Base-by-base conservation (phyloP, 2,329 filamentous ascomycete species). In the Colletotrichum sansevieriae region DNA sequence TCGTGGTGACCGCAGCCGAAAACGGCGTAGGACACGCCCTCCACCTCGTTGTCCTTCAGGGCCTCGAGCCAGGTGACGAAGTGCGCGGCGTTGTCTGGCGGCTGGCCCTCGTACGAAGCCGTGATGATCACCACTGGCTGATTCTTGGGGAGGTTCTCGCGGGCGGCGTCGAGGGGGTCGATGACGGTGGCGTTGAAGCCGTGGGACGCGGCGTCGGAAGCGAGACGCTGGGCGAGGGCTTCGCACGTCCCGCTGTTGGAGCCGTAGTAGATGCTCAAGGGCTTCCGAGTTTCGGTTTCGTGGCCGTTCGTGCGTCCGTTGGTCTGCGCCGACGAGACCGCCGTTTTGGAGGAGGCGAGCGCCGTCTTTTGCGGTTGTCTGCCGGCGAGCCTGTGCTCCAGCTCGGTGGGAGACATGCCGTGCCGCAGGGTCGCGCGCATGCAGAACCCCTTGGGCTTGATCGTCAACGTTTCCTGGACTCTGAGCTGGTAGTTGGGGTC, bases 161-260 rank as follows among this genome's bases (percentile, higher is more conserved):
- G 84, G 0, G 86, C 88, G 0, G 83, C 81, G 73, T 93, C 88
- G 52, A 92, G 76, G 2, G 83, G 81, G n/a, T 84, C 82, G 8
- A 88, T 79, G 25, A 80, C 80, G 3, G 77, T 74, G 0, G 87
- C 86, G 3, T 76, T 75, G 74, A 87, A 92, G 0, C 90, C 90
- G 72, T 85, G 85, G 3, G 76, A 76, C 4, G 79, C 72, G 0
- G 89, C 89, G 72, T 87, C 84, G 10, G 83, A 81, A 0, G 87
- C 88, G 4, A 92, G 76, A 8, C 84, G 81, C 56, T 90, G 85
- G 0, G 90, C 90, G 49, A 92, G 83, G 0, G 87, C 82, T 75
- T 92, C 88, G 75, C 90, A 93, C 1, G 90, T 93, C 0, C 91
- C 91, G 0, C 86, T 87, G 74, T 92, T 91, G 20, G 88, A 90